Evolutionary conservation across 148 eudicot genomes (phyloP).

Genomic region (Nepenthes mirabilis): DNA sequence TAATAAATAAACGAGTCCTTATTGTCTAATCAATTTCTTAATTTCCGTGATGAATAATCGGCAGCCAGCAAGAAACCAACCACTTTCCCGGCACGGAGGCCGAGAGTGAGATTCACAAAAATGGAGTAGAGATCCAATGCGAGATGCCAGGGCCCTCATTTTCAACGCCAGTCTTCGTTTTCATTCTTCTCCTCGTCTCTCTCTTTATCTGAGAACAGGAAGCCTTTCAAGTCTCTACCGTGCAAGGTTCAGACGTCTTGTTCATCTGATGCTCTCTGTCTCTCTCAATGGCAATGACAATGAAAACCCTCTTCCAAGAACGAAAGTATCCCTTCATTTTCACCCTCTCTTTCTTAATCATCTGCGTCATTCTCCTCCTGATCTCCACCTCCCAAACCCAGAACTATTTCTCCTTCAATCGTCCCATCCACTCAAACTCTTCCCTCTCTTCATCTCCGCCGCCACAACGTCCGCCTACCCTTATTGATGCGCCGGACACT

Average conservation of each 20-base stretch:
- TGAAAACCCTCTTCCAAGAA: conserved; percentile 31
- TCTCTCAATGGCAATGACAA: conserved; percentile 30
- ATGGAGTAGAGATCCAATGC: no score
- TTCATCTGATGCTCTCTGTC: conserved; percentile 1
- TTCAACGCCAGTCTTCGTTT: no score
- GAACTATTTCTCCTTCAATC: conserved; percentile 2
- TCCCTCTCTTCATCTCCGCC: conserved; percentile 6
- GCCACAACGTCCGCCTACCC: neutral
- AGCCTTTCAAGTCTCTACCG: neutral
- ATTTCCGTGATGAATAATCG: no score
- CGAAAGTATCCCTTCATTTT: conserved; percentile 53
- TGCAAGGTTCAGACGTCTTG: no score
- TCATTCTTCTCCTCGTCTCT: no score
- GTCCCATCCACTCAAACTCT: neutral
- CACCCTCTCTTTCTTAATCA: conserved; percentile 43
- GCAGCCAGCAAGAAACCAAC: no score
- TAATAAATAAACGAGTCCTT: no score
- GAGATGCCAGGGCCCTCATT: no score
- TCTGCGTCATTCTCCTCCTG: conserved; percentile 36
- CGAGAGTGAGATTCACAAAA: no score
- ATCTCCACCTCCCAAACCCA: conserved; percentile 31
- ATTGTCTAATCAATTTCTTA: no score
- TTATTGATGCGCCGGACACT: neutral
- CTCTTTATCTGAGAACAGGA: no score
- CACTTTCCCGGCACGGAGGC: no score